phyloP scores from a whole-genome alignment of 129 eudicot genomes.

The carrot (Daucus carota) region DNA sequence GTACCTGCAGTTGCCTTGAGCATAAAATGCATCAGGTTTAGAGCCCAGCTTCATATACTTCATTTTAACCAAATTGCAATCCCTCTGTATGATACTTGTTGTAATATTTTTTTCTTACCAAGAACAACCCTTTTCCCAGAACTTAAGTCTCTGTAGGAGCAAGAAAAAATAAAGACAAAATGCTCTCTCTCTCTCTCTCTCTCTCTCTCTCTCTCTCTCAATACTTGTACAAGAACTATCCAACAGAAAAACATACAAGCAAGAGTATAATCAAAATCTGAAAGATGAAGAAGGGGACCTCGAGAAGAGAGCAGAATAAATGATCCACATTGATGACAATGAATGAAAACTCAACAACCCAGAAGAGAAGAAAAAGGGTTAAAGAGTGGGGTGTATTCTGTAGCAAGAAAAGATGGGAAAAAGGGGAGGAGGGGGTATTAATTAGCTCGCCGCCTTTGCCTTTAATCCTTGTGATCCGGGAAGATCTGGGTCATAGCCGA shows the following conservation, averaged over 20 bases:
- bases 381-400: background rate
- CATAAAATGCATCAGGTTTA: constrained; percentile 75
- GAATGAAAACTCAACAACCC: background rate
- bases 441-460: constrained; percentile 40
- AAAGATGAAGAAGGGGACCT: background rate
- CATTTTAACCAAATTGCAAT: constrained; percentile 30
- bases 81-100: background rate
- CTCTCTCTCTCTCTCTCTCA: background rate
- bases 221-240: too few species aligned
- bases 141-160: background rate
- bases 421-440: background rate
- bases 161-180: background rate
- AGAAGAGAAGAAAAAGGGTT: background rate
- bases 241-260: background rate
- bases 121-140: background rate
- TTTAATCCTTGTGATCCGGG: constrained; percentile 18
- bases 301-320: background rate
- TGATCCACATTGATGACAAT: constrained; percentile 8
- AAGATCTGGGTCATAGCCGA: constrained; percentile 16
- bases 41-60: constrained; percentile 94
- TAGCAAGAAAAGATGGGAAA: constrained; percentile 1
- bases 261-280: background rate
- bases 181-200: constrained; percentile 2
- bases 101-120: background rate
- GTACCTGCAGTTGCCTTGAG: constrained; percentile 60